Base-by-base conservation (phyloP, 202 grass and related monocot genomes). In the Elaeis oleifera region DNA sequence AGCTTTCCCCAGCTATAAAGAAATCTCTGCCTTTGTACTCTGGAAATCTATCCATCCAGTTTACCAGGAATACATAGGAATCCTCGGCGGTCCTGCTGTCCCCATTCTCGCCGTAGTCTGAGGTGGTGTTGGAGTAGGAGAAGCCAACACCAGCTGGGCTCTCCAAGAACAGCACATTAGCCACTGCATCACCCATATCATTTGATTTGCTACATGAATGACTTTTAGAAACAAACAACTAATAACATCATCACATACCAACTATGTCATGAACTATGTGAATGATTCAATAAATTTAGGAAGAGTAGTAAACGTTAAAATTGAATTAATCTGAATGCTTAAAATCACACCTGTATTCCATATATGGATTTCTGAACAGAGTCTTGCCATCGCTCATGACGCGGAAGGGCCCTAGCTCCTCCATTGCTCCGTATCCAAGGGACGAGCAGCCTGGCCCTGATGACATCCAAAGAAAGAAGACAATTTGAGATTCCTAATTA, bases 351-450 rank as follows among this genome's bases (percentile, higher is more conserved):
- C 92, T 31, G 22, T 13, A 79, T 97, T 97, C 92, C 92, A 97
- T n/a, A 76, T 78, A 89, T 25, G 84, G 92, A 62, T 97, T 97
- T 21, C 18, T 51, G 71, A 91, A 91, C 14, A 97, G 78, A 75
- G 84, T 86, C 69, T 69, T 77, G 19, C 92, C 92, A 73, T 97
- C 88, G 83, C 84, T 89, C 84, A 70, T 86, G 49, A 97, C 84
- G 22, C 92, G 88, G 64, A 97, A 97, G 16, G 92, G 92, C 13
- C 92, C 92, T 1, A 97, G 65, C 67, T 97, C 92, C 71, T 91
- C 84, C 88, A 91, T 91, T 18, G 92, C 92, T 2, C 92, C 92
- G 77, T 77, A 89, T 44, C 91, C 91, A 5, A 97, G 64, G 61
- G 92, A 97, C 44, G 92, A 97, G 63, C 92, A 91, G 51, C 92